A percentile compares a stretch with the other conserved stretches of the same genome.
Evolutionary conservation across 2,329 filamentous ascomycete species (phyloP).

Genomic region (Neofusicoccum sp.): DNA sequence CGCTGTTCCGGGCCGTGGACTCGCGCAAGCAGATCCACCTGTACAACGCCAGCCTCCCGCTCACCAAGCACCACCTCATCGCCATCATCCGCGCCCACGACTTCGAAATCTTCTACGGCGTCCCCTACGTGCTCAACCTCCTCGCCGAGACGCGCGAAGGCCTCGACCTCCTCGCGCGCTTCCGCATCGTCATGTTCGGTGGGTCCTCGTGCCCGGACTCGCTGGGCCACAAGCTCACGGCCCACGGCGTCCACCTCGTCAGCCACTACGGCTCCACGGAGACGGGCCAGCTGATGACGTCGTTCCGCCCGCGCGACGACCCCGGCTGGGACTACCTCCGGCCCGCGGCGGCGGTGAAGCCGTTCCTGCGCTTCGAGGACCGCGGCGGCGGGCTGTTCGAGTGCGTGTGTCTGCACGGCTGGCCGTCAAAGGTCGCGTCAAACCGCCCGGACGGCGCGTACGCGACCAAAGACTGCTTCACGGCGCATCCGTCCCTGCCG

Average conservation of each 20-base stretch:
- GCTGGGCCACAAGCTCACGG: conserved; percentile 57
- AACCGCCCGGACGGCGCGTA: conserved; percentile 35
- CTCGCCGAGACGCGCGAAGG: conserved; percentile 62
- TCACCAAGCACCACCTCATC: conserved; percentile 31
- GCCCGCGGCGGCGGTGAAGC: conserved; percentile 41
- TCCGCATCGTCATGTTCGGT: conserved; percentile 60
- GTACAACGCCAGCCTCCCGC: conserved; percentile 13
- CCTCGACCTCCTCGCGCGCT: conserved; percentile 48
- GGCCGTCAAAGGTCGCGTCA: conserved; percentile 48
- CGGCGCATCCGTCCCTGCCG: conserved; percentile 44
- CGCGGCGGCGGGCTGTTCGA: conserved; percentile 41
- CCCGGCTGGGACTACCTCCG: conserved; percentile 64
- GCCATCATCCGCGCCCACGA: conserved; percentile 29
- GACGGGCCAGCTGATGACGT: conserved; percentile 64
- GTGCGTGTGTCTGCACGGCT: conserved; percentile 36
- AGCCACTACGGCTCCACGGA: conserved; percentile 65
- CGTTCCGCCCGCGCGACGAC: conserved; percentile 56
- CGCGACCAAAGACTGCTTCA: conserved; percentile 45
- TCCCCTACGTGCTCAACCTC: conserved; percentile 68
- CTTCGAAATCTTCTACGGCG: conserved; percentile 60
- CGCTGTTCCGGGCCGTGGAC: conserved; percentile 14
- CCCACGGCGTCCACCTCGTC: conserved; percentile 57
- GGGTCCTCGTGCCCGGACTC: conserved; percentile 63
- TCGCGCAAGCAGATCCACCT: conserved; percentile 11
- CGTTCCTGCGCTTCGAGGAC: conserved; percentile 43